Evolutionary conservation across 2,329 filamentous ascomycete species (phyloP), one percentile per base, ranked within the genome.

Genomic region (Aspergillus puulaauensis): DNA sequence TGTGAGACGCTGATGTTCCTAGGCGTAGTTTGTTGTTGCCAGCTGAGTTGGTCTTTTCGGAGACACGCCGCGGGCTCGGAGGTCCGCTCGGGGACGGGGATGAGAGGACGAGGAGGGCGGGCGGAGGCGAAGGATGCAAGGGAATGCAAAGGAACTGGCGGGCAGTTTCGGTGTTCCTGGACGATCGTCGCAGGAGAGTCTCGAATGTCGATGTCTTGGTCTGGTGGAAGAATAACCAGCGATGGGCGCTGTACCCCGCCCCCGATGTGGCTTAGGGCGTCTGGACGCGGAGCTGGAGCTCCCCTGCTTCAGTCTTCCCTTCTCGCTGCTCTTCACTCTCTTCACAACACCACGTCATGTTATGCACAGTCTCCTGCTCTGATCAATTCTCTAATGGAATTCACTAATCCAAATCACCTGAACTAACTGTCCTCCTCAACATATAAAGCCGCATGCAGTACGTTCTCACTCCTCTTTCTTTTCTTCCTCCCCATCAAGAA

Each of bases 201-300:
- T 24, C 23, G 23, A 41, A 41, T 11, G 19, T 27, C 9, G 11
- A n/a, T 15, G 33, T 33, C 54, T 51, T 53, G 51, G 46, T 47
- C 43, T 24, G 17, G 31, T 19, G n/a, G n/a, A 15, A 23, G 45
- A 33, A 47, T 31, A 47, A 47, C 31, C 15, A 31, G 35, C 19
- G 27, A 17, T 17, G 35, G 33, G 51, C 51, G 55, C 50, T 37
- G 58, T 23, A 57, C 61, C 61, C 60, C 64, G 64, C 62, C 60
- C 66, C 61, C 37, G 57, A 68, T 67, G 31, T 23, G 64, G 66
- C 55, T 64, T 68, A 68, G 66, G 43, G 47, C n/a, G 21, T 39
- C 35, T 37, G 12, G 35, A 37, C 14, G 4, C 35, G 12, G 12
- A 37, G 15, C 35, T 37, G 27, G 27, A 31, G 27, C 35, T 37